Evolutionary conservation across 148 eudicot species (phyloP).

Genomic region (Rhododendron griersonianum): DNA sequence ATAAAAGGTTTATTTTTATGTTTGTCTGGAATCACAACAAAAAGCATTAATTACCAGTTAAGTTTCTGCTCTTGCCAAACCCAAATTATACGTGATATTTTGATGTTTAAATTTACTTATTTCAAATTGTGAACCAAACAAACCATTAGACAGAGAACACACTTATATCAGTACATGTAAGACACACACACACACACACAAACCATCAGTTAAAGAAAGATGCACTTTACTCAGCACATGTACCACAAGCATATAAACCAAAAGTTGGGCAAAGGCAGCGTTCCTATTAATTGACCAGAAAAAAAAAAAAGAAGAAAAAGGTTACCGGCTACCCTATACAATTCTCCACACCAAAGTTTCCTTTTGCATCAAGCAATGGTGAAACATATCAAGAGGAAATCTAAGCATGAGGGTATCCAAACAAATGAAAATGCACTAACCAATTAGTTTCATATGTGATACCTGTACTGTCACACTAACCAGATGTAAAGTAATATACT

Average conservation of each 20-base stretch:
- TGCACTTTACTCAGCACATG: not conserved
- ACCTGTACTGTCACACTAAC: not conserved
- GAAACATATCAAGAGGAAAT: not conserved
- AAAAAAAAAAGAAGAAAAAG: not conserved
- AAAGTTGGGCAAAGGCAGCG: not conserved
- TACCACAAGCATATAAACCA: not conserved
- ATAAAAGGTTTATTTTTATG: not conserved
- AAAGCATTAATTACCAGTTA: not conserved
- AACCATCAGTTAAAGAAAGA: not conserved
- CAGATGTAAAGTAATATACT: not conserved
- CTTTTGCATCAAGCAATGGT: not conserved
- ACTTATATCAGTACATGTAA: not conserved
- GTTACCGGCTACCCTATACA: not conserved
- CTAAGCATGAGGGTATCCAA: not conserved
- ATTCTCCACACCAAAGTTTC: not conserved
- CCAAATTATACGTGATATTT: not conserved
- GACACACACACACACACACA: not conserved
- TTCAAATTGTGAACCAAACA: not conserved
- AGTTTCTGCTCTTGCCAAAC: not conserved
- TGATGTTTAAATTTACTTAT: not conserved
- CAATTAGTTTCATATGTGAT: not conserved
- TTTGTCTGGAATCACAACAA: not conserved
- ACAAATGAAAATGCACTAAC: not conserved
- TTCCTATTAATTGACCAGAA: not conserved
- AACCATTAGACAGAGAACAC: not conserved